Conservation (phyloP, 441 rosid species). For the Gossypium aridum region DNA sequence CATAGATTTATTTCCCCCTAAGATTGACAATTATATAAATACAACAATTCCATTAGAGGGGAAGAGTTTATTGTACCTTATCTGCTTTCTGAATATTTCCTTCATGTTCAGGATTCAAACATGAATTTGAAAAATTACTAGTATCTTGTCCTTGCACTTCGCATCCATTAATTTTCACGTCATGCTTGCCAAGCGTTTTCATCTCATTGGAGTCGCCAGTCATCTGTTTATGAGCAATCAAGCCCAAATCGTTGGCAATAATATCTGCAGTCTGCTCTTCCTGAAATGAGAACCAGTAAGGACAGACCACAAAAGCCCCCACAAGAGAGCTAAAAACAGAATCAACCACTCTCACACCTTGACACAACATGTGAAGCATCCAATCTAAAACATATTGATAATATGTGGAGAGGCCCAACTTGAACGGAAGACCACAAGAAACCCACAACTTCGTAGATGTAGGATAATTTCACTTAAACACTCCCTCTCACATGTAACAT, state of each 20-base stretch:
- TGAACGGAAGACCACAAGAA: background rate
- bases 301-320: background rate
- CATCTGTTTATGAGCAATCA: slow-evolving; percentile 6
- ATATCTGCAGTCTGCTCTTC: slow-evolving; percentile 20
- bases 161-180: slow-evolving; percentile 12
- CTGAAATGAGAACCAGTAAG: slow-evolving; percentile 13
- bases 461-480: background rate
- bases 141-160: slow-evolving; percentile 13
- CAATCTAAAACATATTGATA: background rate
- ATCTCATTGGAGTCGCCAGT: slow-evolving; percentile 5
- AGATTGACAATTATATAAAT: background rate
- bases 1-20: background rate
- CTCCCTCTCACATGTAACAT: background rate
- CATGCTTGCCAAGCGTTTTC: slow-evolving; percentile 10
- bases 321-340: background rate
- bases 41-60: background rate
- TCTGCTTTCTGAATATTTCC: slow-evolving; percentile 10
- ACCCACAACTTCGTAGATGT: background rate
- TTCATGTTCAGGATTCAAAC: slow-evolving; percentile 12
- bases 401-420: background rate
- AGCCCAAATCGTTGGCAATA: slow-evolving; percentile 11
- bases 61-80: slow-evolving; percentile 14
- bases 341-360: background rate
- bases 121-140: slow-evolving; percentile 16
- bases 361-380: background rate